Percentiles rank a stretch among this genome's conserved stretches.
These are phyloP conservation scores for Fusarium caatingaense DNA, from an alignment of 2,329 filamentous ascomycete species.

Conservation along the genomic window DNA sequence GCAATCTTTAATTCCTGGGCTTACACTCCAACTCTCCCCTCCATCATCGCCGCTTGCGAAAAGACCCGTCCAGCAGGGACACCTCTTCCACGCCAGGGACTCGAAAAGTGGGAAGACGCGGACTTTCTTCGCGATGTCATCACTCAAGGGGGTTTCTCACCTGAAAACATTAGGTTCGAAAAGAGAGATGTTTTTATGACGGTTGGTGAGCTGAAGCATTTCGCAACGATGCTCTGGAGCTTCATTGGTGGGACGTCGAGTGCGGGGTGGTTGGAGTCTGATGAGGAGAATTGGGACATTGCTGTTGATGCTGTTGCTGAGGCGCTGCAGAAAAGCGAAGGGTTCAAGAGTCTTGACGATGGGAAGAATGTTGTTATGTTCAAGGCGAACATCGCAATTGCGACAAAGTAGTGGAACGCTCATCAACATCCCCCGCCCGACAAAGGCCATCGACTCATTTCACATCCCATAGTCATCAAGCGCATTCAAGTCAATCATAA, in stretches of 20 bases:
- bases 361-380: slow-evolving; percentile 11
- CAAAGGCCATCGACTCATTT: accelerated
- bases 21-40: not conserved
- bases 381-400: slow-evolving; percentile 4
- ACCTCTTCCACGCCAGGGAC: not conserved
- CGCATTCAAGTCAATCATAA: not conserved
- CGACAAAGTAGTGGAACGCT: not conserved
- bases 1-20: slow-evolving; percentile 16
- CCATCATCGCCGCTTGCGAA: not conserved
- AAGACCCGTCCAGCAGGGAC: slow-evolving; percentile 1
- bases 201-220: not conserved
- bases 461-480: accelerated
- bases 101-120: slow-evolving; percentile 12
- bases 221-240: slow-evolving; percentile 14
- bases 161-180: accelerated
- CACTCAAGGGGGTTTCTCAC: not conserved
- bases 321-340: not conserved
- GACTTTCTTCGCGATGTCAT: accelerated
- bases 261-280: slow-evolving; percentile 15
- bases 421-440: accelerated
- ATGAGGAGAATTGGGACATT: slow-evolving; percentile 13
- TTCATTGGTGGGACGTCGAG: slow-evolving; percentile 11
- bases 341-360: not conserved
- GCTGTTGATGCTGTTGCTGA: not conserved
- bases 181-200: not conserved